Conservation (phyloP, 805 yeast genomes). For the Komagataella kurtzmanii region DNA sequence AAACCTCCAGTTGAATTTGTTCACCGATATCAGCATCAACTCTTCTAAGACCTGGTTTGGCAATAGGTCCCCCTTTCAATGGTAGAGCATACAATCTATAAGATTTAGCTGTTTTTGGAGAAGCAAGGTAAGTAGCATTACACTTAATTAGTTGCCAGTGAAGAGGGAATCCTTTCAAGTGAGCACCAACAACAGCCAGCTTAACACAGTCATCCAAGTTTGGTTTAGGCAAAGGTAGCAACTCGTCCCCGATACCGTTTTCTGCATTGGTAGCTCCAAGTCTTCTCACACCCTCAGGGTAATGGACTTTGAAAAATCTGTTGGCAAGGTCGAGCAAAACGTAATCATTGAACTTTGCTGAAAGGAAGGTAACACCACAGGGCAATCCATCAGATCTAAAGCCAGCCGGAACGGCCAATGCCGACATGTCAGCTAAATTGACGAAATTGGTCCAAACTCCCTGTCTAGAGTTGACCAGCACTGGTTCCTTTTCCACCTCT, state of each 20-base stretch:
- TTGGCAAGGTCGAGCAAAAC: conserved; percentile 79
- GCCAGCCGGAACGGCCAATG: conserved; percentile 84
- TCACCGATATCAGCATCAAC: conserved; percentile 37
- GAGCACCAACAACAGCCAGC: conserved; percentile 95
- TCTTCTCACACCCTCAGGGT: conserved; percentile 32
- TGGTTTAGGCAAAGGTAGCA: conserved; percentile 30
- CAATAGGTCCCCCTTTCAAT: conserved; percentile 55
- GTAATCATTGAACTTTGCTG: conserved; percentile 73
- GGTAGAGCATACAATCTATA: conserved; percentile 80
- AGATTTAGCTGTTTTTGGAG: conserved; percentile 55
- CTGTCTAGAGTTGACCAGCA: conserved; percentile 74
- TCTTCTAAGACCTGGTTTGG: conserved; percentile 84
- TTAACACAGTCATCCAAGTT: conserved; percentile 31
- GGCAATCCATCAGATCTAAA: conserved; percentile 84
- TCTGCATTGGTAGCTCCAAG: conserved; percentile 29
- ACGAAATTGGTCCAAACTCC: conserved; percentile 99
- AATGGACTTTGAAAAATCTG: conserved; percentile 40
- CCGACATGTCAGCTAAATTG: conserved; percentile 86
- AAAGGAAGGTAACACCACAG: conserved; percentile 77
- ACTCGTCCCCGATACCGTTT: conserved; percentile 26
- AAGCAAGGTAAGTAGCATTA: conserved; percentile 54
- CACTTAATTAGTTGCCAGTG: conserved; percentile 90
- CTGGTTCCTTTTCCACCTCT: conserved; percentile 65
- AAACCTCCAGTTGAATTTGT: conserved; percentile 64
- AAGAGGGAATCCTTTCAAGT: conserved; percentile 73